Base-by-base conservation (phyloP, 768 basidiomycete species). In the Boletus sp. region DNA sequence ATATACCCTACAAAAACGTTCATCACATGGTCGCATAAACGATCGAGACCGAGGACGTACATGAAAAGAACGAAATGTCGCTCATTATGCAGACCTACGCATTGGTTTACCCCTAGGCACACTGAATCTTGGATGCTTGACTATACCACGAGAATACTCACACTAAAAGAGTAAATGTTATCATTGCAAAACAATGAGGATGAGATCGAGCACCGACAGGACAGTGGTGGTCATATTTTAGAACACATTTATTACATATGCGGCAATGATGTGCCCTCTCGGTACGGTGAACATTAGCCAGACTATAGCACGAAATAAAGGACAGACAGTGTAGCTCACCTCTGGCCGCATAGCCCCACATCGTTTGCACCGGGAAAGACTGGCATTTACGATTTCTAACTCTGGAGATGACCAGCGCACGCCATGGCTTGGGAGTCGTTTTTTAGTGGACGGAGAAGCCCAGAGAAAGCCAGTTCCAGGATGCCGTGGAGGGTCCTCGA, bases 21-120 rank as follows among this genome's bases (percentile, higher is more conserved):
- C 10, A n/a, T 2, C 24, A n/a, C 39, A 32, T n/a, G 46, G 40
- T 30, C n/a, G 6, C 12, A 33, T 9, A 29, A 6, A 40, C 11
- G 14, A 36, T 30, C 9, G 6, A 24, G 24, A 39, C 35, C 5
- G 9, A 50, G 7, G 7, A 74, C 87, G 54, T 60, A 92, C 92
- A 98, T 89, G 80, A 98, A 99, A 47, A 98, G 76, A 39, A 96
- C 81, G 65, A 99, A 99, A 74, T 98, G 94, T 0, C 96, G 86
- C 68, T 98, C 95, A 64, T 98, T 99, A 69, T 96, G 80, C 7
- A 98, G 71, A 11, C 96, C 96, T 44, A 99, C 96, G 68, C 96
- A 98, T 83, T 94, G 92, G 71, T 98, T 98, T 49, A 98, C 85
- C 94, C 94, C 92, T 94, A 17, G 24, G 24, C 9, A 5, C 6